Evolutionary conservation across 75 land plant genomes (phyloP), one percentile per base, ranked within the genome.

Genomic region (Picea sitchensis): DNA sequence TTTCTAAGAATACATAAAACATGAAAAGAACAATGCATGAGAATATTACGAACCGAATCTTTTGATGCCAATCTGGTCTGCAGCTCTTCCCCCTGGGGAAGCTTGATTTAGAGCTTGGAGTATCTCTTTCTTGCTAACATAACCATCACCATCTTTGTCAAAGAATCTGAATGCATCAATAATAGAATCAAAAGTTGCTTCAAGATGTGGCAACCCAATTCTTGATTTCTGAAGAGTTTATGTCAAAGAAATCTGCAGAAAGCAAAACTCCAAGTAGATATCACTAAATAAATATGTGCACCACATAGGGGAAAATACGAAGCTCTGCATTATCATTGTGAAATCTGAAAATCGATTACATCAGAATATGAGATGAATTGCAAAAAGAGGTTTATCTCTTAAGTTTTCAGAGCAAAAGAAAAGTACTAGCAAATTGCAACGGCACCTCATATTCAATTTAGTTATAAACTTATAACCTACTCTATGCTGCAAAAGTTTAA

Each of bases 81-180:
- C 83, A 20, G 85, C 86, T 60, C 72, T 87, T 81, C 88, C 85
- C 65, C 86, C 84, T 2, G 86, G 85, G 77, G 87, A 84, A 62
- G 87, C 80, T 58, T 87, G 86, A 73, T 89, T 91, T 64, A 90
- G 80, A 18, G 94, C 91, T 74, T 77, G 65, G 11, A 93, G 61
- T 80, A 93, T 76, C 67, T 93, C 95, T 36, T 84, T 81, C 83
- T 84, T 93, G 82, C 89, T 87, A 59, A 93, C 83, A 80, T 91
- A 91, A 30, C 95, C 95, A 81, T 93, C 93, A 34, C 88, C 86
- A 82, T 93, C 83, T 38, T 85, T 86, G 81, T 93, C 95, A 58
- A 93, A 87, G 82, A 89, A 93, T 78, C 85, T 57, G 77, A 92
- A 93, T 76, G 90, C 86, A 71, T 91, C 90, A 31, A 88, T 88